Base-by-base conservation (phyloP, 1,139 yeast genomes). In the Saccharomyces hybrid region DNA sequence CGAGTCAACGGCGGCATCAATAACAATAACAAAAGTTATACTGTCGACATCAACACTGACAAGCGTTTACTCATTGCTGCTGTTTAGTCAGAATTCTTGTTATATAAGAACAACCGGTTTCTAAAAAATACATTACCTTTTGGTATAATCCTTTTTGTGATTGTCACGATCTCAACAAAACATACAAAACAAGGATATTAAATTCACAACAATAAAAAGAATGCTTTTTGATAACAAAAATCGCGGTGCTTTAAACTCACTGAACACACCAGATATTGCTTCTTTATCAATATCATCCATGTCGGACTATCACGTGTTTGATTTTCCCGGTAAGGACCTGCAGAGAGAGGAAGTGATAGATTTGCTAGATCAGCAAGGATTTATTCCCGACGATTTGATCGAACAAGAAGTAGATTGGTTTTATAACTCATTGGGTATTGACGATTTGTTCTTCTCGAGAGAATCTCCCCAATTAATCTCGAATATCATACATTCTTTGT, bases 321-420 rank as follows among this genome's bases (percentile, higher is more conserved):
- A 88, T 4, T 91, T 89, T 67, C 80, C 83, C 46, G 96, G 95
- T 46, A 89, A 88, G 69, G 86, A 84, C 64, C 79, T 80, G 56
- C 98, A 93, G 70, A 79, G 84, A 69, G 93, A 84, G 59, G 79
- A 81, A 54, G 97, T 93, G 47, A 81, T 89, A 73, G 96, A 89
- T 68, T 78, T 83, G 52, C 76, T 93, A 58, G 97, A 89, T 69
- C 78, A 81, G 57, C 83, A 86, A 50, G 97, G 97, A 0, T 88
- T 91, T 67, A 87, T 93, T 57, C 99, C 98, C 11, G 96, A 88
- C 65, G 73, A 81, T 53, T 76, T 89, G 63, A 87, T 93, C 64
- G 97, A 90, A 72, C 77, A 81, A 55, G 98, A 91, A 73, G 84
- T 95, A 7, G 81, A 78, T 65, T 91, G 97, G 95, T 93, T 93